Evolutionary conservation across 371 early-diverging fungal genomes (phyloP).

Genomic region (Mucor piriformis): DNA sequence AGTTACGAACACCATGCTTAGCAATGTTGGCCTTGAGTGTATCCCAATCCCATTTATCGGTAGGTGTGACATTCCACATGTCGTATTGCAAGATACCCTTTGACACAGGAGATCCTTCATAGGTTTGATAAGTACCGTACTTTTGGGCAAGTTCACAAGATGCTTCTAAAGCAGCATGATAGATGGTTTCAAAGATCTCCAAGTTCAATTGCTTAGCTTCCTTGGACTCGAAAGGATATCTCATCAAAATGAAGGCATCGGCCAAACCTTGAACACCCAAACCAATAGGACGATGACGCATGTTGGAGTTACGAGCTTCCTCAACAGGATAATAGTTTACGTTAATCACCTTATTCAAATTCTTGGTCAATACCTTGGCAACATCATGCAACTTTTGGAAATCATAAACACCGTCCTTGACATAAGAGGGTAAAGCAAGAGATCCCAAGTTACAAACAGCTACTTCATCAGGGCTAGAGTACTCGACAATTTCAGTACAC

Average conservation of each 20-base stretch:
- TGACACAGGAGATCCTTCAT: constrained; percentile 89
- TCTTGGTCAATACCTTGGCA: constrained; percentile 83
- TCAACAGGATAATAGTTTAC: constrained; percentile 96
- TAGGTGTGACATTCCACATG: constrained; percentile 86
- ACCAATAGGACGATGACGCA: constrained; percentile 97
- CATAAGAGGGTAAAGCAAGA: constrained; percentile 93
- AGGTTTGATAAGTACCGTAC: constrained; percentile 91
- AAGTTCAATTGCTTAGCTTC: constrained; percentile 90
- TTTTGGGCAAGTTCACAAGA: constrained; percentile 90
- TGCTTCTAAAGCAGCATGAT: constrained; percentile 96
- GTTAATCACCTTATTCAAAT: constrained; percentile 98
- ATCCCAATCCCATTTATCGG: constrained; percentile 94
- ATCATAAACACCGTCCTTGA: constrained; percentile 70
- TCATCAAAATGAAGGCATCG: constrained; percentile 96
- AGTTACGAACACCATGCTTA: constrained; percentile 95
- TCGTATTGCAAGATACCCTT: constrained; percentile 97
- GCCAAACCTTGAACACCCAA: constrained; percentile 99
- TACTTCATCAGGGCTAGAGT: constrained; percentile 94
- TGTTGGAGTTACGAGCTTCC: constrained; percentile 89
- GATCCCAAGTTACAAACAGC: constrained; percentile 99
- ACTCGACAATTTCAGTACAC: constrained; percentile 96
- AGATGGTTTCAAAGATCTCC: constrained; percentile 98
- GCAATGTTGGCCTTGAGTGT: constrained; percentile 82
- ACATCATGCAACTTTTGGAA: constrained; percentile 75
- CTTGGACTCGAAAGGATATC: constrained; percentile 94